Conservation (phyloP, 306 rosid genomes). For the Mucuna pruriens region DNA sequence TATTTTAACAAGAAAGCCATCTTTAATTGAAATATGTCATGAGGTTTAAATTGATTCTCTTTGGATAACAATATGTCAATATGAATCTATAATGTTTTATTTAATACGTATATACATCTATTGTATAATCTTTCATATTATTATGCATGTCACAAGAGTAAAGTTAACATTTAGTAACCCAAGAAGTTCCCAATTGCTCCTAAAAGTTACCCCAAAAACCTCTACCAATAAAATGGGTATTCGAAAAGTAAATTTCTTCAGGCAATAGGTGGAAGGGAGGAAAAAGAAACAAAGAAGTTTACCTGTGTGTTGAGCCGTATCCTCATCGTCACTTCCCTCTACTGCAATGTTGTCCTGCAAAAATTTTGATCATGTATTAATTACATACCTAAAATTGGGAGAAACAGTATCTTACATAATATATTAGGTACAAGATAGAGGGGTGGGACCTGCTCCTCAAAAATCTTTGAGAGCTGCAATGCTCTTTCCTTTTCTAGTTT, state of each 20-base stretch:
- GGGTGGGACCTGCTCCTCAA: slow-evolving; percentile 83
- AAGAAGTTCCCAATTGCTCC: background rate
- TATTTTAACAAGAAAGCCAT: background rate
- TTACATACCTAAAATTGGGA: slow-evolving; percentile 29
- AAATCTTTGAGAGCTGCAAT: slow-evolving; percentile 77
- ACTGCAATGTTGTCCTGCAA: slow-evolving; percentile 78
- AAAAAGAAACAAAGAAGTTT: slow-evolving; percentile 33
- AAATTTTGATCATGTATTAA: slow-evolving; percentile 30
- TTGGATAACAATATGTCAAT: background rate
- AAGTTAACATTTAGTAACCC: background rate
- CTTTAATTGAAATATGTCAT: background rate
- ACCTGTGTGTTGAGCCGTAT: slow-evolving; percentile 55
- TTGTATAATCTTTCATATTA: background rate
- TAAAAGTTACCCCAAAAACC: background rate
- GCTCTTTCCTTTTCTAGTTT: slow-evolving; percentile 80
- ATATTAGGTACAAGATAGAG: background rate
- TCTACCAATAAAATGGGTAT: background rate
- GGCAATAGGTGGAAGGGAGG: background rate
- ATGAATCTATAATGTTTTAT: slow-evolving; percentile 7
- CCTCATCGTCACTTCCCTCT: slow-evolving; percentile 87
- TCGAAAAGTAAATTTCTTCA: background rate
- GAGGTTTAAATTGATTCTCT: background rate
- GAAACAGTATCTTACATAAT: slow-evolving; percentile 11
- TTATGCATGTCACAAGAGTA: background rate
- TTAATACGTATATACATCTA: background rate